Base-by-base conservation (phyloP, 768 basidiomycete species). In the Kwoniella botswanensis region DNA sequence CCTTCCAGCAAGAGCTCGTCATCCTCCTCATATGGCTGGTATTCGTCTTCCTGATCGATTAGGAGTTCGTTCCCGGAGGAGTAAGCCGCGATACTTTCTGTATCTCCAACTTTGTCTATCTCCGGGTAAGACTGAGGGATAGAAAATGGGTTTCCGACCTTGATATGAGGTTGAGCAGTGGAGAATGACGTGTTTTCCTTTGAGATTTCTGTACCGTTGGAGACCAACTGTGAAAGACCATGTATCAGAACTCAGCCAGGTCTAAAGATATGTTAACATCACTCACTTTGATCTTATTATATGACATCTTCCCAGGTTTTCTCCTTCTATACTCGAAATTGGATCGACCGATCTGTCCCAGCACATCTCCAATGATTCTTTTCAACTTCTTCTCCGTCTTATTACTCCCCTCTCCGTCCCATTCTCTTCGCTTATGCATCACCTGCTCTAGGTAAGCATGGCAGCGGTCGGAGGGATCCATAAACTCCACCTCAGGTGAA, bases 321-420 rank as follows among this genome's bases (percentile, higher is more conserved):
- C 52, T 54, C 56, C 74, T 71, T 2, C 53, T 21, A 17, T 24
- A 17, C 18, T 70, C 63, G 56, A 71, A 77, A 17, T 21, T 71
- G 3, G 43, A 61, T 58, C 67, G 58, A 18, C 76, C 76, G 3
- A 78, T 67, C 42, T 56, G 67, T 11, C 72, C 74, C 15, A 74
- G 12, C 26, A 72, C 70, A 35, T 78, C 70, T 0, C 67, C 68
- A 0, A 78, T 26, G 12, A 74, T 26, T 24, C 71, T 41, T 9
- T 35, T 29, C 18, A 78, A 7, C 15, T 55, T 50, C 54, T 61
- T 29, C 26, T 73, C 76, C 52, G 24, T 50, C 35, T 44, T 53
- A 6, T 13, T 11, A 10, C 42, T 9, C 12, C 52, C 50, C 12
- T 59, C 56, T 7, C 12, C 35, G 21, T 73, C 70, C 46, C 70